phyloP scores from a whole-genome alignment of 768 basidiomycete genomes.

The Kwoniella sp. region DNA sequence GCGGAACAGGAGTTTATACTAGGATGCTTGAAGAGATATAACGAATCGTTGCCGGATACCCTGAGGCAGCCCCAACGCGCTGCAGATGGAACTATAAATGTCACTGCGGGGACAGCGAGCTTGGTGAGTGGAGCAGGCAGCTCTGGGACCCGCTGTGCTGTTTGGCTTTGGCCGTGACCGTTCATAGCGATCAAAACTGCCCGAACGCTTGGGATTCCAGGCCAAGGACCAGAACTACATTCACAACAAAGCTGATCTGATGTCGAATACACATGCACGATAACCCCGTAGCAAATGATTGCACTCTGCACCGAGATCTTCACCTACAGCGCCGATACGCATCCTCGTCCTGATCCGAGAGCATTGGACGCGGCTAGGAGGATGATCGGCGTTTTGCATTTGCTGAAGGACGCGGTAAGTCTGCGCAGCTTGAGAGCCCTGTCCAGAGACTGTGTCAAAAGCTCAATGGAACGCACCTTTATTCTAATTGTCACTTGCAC shows the following conservation, averaged over 20 bases:
- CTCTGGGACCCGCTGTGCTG: too few relatives aligned
- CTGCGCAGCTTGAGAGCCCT: too few relatives aligned
- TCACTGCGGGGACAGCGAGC: constrained; percentile 5
- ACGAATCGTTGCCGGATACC: neutral
- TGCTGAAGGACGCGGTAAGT: constrained; percentile 22
- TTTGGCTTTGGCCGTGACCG: too few relatives aligned
- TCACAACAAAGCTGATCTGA: neutral
- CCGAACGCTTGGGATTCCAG: too few relatives aligned
- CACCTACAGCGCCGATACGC: constrained; percentile 11
- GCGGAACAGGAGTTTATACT: constrained; percentile 3
- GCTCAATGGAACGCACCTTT: too few relatives aligned
- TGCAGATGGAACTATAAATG: constrained; percentile 3
- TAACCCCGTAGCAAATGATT: constrained; percentile 26
- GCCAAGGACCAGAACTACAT: too few relatives aligned
- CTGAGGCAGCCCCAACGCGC: constrained; percentile 8
- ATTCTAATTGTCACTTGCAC: too few relatives aligned
- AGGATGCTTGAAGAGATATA: neutral
- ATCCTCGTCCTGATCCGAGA: constrained; percentile 4
- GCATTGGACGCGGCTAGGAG: constrained; percentile 14
- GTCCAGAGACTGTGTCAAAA: too few relatives aligned
- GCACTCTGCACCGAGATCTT: constrained; percentile 28
- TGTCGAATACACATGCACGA: neutral
- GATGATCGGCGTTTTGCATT: constrained; percentile 23
- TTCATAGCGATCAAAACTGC: too few relatives aligned
- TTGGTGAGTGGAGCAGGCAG: constrained; percentile 8